phyloP scores from a whole-genome alignment of 768 basidiomycete species.

The Leccinum boreale region DNA sequence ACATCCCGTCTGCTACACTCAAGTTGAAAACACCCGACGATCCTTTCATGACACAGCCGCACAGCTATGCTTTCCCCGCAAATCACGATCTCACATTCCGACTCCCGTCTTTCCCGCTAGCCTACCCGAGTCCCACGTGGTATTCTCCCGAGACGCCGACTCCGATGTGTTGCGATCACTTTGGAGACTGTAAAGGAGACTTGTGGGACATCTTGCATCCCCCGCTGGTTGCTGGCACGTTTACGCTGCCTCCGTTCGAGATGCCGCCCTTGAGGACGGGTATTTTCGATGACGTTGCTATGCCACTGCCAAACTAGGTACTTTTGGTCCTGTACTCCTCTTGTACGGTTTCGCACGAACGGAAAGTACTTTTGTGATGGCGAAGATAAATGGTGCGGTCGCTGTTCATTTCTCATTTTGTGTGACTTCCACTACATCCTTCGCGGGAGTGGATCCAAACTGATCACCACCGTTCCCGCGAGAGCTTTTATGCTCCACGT shows the following conservation, averaged over 20 bases:
- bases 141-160: conserved; percentile 25
- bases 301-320: not conserved
- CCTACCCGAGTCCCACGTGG: not conserved
- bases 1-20: not conserved
- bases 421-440: not conserved
- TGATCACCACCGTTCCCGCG: not conserved
- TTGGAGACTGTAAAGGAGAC: conserved; percentile 18
- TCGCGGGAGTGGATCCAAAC: not conserved
- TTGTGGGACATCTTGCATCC: conserved; percentile 26
- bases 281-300: conserved; percentile 10
- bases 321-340: not conserved
- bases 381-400: not conserved
- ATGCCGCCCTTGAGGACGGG: conserved; percentile 16
- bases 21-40: conserved; percentile 7
- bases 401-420: not conserved
- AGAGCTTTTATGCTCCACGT: not conserved
- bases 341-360: not conserved
- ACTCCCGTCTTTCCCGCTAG: conserved; percentile 12
- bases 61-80: not conserved
- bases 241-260: conserved; percentile 24
- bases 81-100: conserved; percentile 8
- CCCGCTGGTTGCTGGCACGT: conserved; percentile 15
- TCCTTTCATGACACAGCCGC: conserved; percentile 12
- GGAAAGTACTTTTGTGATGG: not conserved
- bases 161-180: conserved; percentile 23